Conservation (phyloP, 345 rosid genomes). For the thale cress (Arabidopsis thaliana) region DNA sequence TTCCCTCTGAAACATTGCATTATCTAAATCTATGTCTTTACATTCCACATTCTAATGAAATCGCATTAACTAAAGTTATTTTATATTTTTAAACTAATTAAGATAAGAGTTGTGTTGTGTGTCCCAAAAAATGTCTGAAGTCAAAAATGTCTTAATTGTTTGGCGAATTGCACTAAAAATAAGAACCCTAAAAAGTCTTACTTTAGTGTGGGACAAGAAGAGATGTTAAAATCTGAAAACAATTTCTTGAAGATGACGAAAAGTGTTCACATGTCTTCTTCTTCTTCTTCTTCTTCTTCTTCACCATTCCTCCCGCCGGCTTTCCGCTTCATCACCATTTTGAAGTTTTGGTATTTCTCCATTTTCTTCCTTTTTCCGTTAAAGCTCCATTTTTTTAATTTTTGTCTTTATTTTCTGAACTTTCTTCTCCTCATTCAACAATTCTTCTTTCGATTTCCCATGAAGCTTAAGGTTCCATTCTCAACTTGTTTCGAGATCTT, state of each 20-base stretch:
- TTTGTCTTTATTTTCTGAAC: neutral
- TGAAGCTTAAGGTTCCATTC: conserved; percentile 49
- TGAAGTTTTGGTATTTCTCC: conserved; percentile 40
- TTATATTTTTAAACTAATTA: neutral
- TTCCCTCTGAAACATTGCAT: conserved; percentile 22
- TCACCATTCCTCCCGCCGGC: conserved; percentile 37
- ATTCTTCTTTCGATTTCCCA: conserved; percentile 22
- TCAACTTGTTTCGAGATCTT: conserved; percentile 7
- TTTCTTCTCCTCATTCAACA: neutral
- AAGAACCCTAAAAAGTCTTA: conserved; percentile 6
- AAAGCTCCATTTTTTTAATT: conserved; percentile 46
- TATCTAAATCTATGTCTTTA: conserved; percentile 6
- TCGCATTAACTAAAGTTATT: neutral
- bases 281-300: conserved; percentile 33
- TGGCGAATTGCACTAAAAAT: conserved; percentile 23
- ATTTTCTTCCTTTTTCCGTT: conserved; percentile 51
- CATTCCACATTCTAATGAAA: neutral
- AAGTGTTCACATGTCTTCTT: conserved; percentile 46
- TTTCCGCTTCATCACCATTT: conserved; percentile 30
- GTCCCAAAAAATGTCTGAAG: neutral
- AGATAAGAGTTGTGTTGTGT: no score
- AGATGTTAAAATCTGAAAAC: neutral
- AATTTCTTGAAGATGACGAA: conserved; percentile 45
- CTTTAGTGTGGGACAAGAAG: neutral
- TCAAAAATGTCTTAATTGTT: conserved; percentile 14